Conservation (phyloP, 2,329 filamentous ascomycete genomes). For the Microsporum canis region DNA sequence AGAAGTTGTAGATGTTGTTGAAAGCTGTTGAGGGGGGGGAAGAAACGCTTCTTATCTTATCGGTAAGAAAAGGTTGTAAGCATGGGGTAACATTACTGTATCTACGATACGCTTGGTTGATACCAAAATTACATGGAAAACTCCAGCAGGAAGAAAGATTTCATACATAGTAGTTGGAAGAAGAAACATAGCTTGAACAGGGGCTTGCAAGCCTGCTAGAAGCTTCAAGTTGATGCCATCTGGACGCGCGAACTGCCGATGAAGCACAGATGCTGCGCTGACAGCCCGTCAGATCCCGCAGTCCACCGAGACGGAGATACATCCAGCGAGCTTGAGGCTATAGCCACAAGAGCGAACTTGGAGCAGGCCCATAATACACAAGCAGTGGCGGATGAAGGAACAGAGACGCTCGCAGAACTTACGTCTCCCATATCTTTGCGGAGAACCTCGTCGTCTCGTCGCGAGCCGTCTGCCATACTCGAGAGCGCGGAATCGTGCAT, state of each 20-base stretch:
- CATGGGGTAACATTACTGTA: background rate
- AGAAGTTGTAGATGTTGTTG: background rate
- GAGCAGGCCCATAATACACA: background rate
- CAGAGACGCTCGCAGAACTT: conserved; percentile 19
- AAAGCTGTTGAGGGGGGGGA: background rate
- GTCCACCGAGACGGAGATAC: conserved; percentile 1
- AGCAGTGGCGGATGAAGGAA: conserved; percentile 2
- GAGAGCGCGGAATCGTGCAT: conserved; percentile 19
- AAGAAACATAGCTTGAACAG: background rate
- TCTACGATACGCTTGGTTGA: background rate
- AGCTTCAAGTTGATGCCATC: background rate
- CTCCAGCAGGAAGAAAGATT: background rate
- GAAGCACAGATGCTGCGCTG: background rate
- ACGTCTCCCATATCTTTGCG: conserved; percentile 35
- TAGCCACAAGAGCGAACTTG: conserved; percentile 4
- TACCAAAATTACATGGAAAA: background rate
- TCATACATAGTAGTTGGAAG: background rate
- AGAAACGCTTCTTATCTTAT: background rate
- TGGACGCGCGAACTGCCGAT: background rate
- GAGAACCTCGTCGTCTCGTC: conserved; percentile 14
- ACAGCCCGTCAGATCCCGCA: conserved; percentile 2
- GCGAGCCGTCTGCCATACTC: conserved; percentile 29
- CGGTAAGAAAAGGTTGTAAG: background rate
- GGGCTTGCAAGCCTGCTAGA: background rate
- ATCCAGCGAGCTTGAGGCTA: background rate